These are phyloP conservation scores for Nothopassalora personata DNA, from an alignment of 2,329 filamentous ascomycete species.

Conservation along the genomic window DNA sequence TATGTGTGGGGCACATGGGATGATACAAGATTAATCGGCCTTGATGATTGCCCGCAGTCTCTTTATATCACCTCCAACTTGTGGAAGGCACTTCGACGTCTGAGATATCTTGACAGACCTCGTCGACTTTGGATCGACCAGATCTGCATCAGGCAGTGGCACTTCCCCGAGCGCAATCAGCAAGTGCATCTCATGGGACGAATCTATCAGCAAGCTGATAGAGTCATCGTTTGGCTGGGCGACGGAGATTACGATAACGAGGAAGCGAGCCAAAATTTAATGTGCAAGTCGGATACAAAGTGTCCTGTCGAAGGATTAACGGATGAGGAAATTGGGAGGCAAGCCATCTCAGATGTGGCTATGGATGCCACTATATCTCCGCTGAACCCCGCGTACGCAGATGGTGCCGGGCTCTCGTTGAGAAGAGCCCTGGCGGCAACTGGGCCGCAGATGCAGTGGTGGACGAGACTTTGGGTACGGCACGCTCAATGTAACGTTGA, in stretches of 20 bases:
- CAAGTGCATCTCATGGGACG: conserved; percentile 27
- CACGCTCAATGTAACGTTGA: no score
- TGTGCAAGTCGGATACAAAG: no score
- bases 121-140: conserved; percentile 27
- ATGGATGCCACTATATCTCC: no score
- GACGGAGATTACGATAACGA: background rate
- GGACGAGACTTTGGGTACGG: no score
- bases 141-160: conserved; percentile 27
- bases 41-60: background rate
- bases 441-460: no score
- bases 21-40: background rate
- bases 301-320: no score
- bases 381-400: no score
- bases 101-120: background rate
- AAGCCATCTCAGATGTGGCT: no score
- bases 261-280: no score
- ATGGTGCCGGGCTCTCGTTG: no score
- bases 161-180: conserved; percentile 23
- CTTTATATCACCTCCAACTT: background rate
- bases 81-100: background rate
- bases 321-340: background rate
- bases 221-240: conserved; percentile 30
- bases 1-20: background rate
- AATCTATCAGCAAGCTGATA: conserved; percentile 24
- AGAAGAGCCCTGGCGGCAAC: no score